Conservation (phyloP, 2,329 filamentous ascomycete genomes). For the Aotearoamyces nothofagi region DNA sequence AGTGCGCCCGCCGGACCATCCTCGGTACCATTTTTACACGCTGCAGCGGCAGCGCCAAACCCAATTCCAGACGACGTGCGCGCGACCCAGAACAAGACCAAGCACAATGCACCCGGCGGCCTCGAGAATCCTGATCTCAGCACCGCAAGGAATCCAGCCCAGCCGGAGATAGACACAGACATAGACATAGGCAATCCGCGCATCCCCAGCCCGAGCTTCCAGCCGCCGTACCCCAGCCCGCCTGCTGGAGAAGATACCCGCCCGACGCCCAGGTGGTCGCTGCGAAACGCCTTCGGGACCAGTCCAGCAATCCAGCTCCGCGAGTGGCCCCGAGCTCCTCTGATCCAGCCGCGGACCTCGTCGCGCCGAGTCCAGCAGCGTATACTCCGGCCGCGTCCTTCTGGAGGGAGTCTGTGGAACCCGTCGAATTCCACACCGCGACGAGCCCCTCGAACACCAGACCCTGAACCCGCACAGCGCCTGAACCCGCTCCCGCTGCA, state of each 20-base stretch:
- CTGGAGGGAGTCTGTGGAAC: slow-evolving; percentile 35
- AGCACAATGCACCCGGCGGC: background rate
- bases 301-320: background rate
- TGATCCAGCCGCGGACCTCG: too few relatives aligned
- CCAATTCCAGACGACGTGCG: too few relatives aligned
- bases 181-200: background rate
- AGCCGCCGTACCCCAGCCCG: background rate
- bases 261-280: background rate
- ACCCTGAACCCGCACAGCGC: slow-evolving; percentile 16
- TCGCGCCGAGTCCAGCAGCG: too few relatives aligned
- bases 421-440: slow-evolving; percentile 45
- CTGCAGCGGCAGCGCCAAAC: too few relatives aligned
- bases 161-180: background rate
- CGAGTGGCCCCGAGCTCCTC: too few relatives aligned
- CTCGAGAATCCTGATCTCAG: background rate
- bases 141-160: background rate
- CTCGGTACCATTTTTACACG: too few relatives aligned
- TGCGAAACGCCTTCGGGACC: background rate
- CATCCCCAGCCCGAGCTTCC: background rate
- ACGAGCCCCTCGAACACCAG: slow-evolving; percentile 26
- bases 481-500: slow-evolving; percentile 16
- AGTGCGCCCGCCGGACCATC: background rate
- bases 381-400: slow-evolving; percentile 14
- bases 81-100: background rate
- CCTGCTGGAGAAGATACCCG: too few relatives aligned